Evolutionary conservation across 2,329 filamentous ascomycete genomes (phyloP).

Genomic region (Podosphaera fusca): DNA sequence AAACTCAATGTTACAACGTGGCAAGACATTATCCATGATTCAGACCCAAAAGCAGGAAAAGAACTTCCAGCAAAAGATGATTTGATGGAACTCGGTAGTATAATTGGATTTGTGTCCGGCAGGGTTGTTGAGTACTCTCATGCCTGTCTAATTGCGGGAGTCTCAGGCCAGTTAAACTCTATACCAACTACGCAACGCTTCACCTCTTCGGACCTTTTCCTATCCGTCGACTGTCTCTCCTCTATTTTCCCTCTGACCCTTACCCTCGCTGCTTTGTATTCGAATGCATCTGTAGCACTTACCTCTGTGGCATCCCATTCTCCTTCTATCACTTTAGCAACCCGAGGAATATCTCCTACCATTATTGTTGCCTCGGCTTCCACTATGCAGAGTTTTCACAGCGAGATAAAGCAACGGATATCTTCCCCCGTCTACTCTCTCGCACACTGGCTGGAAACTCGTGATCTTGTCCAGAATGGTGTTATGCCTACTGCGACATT

Average conservation of each 20-base stretch:
- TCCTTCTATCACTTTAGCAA: conserved; percentile 49
- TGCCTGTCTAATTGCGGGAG: conserved; percentile 64
- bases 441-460: conserved; percentile 49
- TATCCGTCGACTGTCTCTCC: conserved; percentile 62
- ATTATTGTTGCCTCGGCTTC: conserved; percentile 58
- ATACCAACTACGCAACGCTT: conserved; percentile 57
- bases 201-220: conserved; percentile 52
- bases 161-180: conserved; percentile 53
- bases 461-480: conserved; percentile 44
- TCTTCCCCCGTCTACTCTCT: conserved; percentile 40
- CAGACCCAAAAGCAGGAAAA: conserved; percentile 29
- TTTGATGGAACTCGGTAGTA: conserved; percentile 27
- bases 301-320: conserved; percentile 64
- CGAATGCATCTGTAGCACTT: conserved; percentile 64
- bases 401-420: conserved; percentile 33
- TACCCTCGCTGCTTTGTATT: conserved; percentile 62
- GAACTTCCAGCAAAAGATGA: conserved; percentile 42
- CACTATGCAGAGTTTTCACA: conserved; percentile 45
- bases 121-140: conserved; percentile 69
- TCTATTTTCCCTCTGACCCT: conserved; percentile 58
- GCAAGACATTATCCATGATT: conserved; percentile 67
- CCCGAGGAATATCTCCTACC: conserved; percentile 55
- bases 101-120: conserved; percentile 38
- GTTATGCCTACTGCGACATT: conserved; percentile 46
- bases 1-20: conserved; percentile 70